Percentiles rank a stretch among this genome's conserved stretches.
Evolutionary conservation across 257 asterid genomes (phyloP).

Genomic region (Lithospermum erythrorhizon): DNA sequence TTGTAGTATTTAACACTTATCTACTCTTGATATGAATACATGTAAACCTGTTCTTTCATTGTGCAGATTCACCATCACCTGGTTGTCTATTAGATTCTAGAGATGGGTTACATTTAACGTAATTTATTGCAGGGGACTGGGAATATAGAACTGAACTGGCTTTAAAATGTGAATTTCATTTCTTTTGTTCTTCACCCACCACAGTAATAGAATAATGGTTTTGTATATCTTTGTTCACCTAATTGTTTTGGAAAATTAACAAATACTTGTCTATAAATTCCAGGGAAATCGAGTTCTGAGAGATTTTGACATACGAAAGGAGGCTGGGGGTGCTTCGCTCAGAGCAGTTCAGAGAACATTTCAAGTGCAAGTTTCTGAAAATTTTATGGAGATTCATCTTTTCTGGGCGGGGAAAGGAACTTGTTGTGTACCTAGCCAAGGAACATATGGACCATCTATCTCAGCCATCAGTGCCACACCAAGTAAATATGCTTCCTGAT

Average conservation of each 20-base stretch:
- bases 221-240: no score
- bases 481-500: constrained; percentile 22
- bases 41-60: no score
- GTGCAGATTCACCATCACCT: no score
- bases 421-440: constrained; percentile 60
- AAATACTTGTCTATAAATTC: neutral
- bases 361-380: constrained; percentile 40
- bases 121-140: no score
- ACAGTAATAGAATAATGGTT: no score
- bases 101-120: no score
- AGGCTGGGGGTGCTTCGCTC: constrained; percentile 37
- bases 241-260: no score
- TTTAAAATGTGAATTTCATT: no score
- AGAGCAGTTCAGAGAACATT: constrained; percentile 35
- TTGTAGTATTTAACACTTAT: no score
- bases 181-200: no score
- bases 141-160: no score
- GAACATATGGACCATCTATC: constrained; percentile 60
- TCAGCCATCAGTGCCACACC: constrained; percentile 70
- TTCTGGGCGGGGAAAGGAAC: constrained; percentile 94
- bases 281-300: constrained; percentile 45
- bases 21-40: neutral
- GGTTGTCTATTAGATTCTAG: no score
- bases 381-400: constrained; percentile 68
- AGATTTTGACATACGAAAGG: constrained; percentile 59